Percentiles rank a stretch among this genome's conserved stretches.
Evolutionary conservation across 345 rosid genomes (phyloP).

Genomic region (Rhizophora apiculata): DNA sequence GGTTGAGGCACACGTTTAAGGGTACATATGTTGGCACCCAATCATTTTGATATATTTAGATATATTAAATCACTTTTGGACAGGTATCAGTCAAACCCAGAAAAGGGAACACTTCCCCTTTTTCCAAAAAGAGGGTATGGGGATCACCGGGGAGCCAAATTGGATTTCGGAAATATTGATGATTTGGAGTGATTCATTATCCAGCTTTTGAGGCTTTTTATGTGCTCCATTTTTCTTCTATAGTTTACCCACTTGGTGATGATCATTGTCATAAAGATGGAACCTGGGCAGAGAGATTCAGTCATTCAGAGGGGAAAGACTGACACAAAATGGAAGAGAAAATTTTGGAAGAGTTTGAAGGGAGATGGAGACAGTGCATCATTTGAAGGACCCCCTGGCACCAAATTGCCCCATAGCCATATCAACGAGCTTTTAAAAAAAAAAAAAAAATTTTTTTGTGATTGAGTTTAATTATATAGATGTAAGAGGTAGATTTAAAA

Average conservation of each 20-base stretch:
- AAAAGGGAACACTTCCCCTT: not conserved
- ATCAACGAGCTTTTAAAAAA: not conserved
- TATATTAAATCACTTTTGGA: not conserved
- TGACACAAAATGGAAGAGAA: constrained; percentile 23
- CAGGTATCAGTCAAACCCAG: not conserved
- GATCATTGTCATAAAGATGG: constrained; percentile 13
- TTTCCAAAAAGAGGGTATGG: constrained; percentile 12
- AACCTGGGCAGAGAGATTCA: constrained; percentile 29
- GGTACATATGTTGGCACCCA: too few relatives aligned
- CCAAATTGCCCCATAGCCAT: not conserved
- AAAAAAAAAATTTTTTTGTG: too few relatives aligned
- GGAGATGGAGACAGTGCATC: constrained; percentile 8
- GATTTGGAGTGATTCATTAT: not conserved
- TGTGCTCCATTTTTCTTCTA: not conserved
- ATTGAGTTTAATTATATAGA: too few relatives aligned
- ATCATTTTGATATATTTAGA: too few relatives aligned
- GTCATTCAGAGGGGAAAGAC: constrained; percentile 21
- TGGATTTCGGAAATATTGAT: not conserved
- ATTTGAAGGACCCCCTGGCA: constrained; percentile 8
- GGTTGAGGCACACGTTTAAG: too few relatives aligned
- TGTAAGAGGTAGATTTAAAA: too few relatives aligned
- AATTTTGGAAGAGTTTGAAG: constrained; percentile 6
- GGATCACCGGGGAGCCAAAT: constrained; percentile 28
- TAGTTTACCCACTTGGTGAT: constrained; percentile 1
- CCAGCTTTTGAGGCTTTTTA: not conserved